Evolutionary conservation across 345 rosid genomes (phyloP).

Genomic region (Sonneratia alba): DNA sequence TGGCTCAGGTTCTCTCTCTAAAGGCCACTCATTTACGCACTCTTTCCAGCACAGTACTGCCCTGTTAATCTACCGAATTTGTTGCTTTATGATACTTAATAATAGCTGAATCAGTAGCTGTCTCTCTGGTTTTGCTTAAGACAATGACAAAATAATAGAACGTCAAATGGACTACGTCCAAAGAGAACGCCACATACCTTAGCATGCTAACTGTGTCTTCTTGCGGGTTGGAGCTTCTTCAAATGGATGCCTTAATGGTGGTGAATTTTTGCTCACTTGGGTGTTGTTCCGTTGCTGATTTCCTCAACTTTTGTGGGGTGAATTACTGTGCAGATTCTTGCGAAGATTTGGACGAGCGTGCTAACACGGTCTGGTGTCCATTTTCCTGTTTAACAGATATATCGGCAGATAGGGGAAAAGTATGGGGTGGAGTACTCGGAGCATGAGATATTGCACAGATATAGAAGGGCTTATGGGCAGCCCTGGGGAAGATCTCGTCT

Average conservation of each 20-base stretch:
- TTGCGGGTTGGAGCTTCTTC: not conserved
- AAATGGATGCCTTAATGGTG: not conserved
- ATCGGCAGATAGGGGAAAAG: constrained; percentile 75
- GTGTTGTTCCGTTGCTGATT: not conserved
- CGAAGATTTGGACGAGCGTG: not conserved
- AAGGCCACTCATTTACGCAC: not conserved
- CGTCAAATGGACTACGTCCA: not conserved
- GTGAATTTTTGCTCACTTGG: not conserved
- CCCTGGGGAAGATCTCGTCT: constrained; percentile 97
- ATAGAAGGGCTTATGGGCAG: constrained; percentile 81
- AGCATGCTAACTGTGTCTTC: not conserved
- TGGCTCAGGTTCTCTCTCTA: constrained; percentile 55
- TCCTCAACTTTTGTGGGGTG: not conserved
- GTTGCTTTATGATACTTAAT: not conserved
- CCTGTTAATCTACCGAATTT: not conserved
- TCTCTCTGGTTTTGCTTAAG: not conserved
- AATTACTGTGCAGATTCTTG: not conserved
- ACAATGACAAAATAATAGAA: not conserved
- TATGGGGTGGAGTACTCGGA: constrained; percentile 88
- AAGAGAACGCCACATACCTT: not conserved
- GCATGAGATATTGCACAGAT: constrained; percentile 72
- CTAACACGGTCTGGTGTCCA: not conserved
- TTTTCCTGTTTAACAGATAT: constrained; percentile 39
- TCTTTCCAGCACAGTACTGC: not conserved
- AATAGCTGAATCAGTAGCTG: not conserved